A percentile compares a stretch with the other conserved stretches of the same genome.
Conservation (phyloP, 345 rosid genomes). For the Hypericum androsaemum region DNA sequence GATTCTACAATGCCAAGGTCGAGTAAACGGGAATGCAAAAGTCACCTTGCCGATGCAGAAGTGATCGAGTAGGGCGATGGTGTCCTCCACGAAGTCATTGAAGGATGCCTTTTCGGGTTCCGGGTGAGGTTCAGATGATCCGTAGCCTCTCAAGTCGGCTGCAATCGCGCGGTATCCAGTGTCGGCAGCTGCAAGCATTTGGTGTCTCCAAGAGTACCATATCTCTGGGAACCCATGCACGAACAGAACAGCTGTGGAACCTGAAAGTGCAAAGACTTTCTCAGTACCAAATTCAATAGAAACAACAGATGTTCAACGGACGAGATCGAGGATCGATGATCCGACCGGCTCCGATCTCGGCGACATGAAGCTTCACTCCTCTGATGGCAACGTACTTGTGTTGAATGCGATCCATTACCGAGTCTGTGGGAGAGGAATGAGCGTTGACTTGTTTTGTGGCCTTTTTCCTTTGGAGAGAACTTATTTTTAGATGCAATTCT, state of each 20-base stretch:
- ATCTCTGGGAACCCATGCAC: conserved; percentile 19
- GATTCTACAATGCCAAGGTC: neutral
- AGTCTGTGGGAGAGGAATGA: neutral
- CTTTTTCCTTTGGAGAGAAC: no score
- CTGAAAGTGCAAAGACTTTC: neutral
- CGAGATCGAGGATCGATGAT: neutral
- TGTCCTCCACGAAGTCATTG: conserved; percentile 24
- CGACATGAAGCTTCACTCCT: conserved; percentile 24
- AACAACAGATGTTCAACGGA: neutral
- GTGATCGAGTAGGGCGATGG: conserved; percentile 23
- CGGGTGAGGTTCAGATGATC: conserved; percentile 14
- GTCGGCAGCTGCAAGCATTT: conserved; percentile 16
- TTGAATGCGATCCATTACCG: conserved; percentile 15
- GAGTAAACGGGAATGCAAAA: neutral
- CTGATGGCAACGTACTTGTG: conserved; percentile 14
- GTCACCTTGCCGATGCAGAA: conserved; percentile 18
- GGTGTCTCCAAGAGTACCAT: conserved; percentile 19
- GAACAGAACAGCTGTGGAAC: conserved; percentile 10
- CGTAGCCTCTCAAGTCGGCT: conserved; percentile 15
- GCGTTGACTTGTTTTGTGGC: neutral
- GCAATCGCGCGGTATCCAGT: conserved; percentile 16
- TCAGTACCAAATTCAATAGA: neutral
- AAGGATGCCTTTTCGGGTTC: conserved; percentile 22
- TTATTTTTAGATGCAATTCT: no score
- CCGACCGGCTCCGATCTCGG: conserved; percentile 23